Evolutionary conservation across 2,329 filamentous ascomycete genomes (phyloP).

Genomic region (Exophiala bonariae): DNA sequence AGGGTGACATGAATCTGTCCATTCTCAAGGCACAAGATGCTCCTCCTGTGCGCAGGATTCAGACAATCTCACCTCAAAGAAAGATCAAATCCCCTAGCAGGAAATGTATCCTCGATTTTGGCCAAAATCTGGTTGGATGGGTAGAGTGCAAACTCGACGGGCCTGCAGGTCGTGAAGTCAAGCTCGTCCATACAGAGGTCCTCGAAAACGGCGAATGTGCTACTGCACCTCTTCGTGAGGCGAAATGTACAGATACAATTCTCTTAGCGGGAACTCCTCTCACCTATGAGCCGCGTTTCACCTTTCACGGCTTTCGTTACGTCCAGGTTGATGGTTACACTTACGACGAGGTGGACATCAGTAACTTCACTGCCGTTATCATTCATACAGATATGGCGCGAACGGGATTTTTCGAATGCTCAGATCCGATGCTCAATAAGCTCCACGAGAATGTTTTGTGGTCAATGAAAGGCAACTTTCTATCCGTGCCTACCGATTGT

Average conservation of each 20-base stretch:
- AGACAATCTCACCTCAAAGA: slow-evolving; percentile 30
- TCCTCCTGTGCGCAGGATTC: slow-evolving; percentile 44
- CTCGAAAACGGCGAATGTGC: slow-evolving; percentile 49
- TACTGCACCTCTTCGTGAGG: slow-evolving; percentile 44
- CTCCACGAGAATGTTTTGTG: slow-evolving; percentile 57
- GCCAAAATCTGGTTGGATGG: slow-evolving; percentile 58
- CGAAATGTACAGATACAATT: slow-evolving; percentile 44
- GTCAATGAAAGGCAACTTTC: slow-evolving; percentile 60
- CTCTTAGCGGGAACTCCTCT: slow-evolving; percentile 32
- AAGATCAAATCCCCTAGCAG: slow-evolving; percentile 40
- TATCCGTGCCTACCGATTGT: slow-evolving; percentile 59
- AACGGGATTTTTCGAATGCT: slow-evolving; percentile 54
- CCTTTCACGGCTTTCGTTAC: slow-evolving; percentile 56
- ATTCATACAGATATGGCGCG: slow-evolving; percentile 55
- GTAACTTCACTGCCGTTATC: slow-evolving; percentile 37
- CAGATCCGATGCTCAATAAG: slow-evolving; percentile 52
- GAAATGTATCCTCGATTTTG: slow-evolving; percentile 56
- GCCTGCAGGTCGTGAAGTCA: slow-evolving; percentile 30
- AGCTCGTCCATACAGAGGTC: slow-evolving; percentile 55
- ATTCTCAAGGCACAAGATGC: slow-evolving; percentile 43
- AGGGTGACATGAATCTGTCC: slow-evolving; percentile 33
- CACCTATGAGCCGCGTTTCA: slow-evolving; percentile 49
- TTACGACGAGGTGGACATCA: background rate
- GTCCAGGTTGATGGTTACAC: slow-evolving; percentile 49
- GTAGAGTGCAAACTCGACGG: slow-evolving; percentile 36